phyloP scores from a whole-genome alignment of 2,329 filamentous ascomycete genomes.

The Fusarium succisae region DNA sequence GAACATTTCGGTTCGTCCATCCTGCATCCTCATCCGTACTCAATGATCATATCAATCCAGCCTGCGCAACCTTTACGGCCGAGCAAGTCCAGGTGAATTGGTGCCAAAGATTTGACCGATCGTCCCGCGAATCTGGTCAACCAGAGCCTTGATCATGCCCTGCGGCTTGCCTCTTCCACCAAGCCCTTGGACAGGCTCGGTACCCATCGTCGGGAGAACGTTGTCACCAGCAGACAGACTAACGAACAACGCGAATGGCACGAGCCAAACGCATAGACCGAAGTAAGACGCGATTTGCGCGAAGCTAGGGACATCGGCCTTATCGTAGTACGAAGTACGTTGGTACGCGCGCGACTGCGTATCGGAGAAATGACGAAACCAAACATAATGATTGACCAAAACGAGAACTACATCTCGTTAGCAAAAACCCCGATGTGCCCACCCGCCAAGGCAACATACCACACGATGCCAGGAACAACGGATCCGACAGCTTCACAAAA shows the following conservation, averaged over 20 bases:
- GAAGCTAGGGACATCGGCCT: constrained; percentile 77
- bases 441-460: constrained; percentile 57
- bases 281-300: constrained; percentile 97
- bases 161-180: constrained; percentile 64
- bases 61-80: constrained; percentile 24
- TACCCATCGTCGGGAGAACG: constrained; percentile 90
- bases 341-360: constrained; percentile 67
- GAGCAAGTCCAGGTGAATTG: constrained; percentile 34
- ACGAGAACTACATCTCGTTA: constrained; percentile 71
- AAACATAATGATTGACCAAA: constrained; percentile 89
- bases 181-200: constrained; percentile 59
- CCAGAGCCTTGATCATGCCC: constrained; percentile 72
- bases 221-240: constrained; percentile 95
- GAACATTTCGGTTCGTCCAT: background rate
- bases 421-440: background rate
- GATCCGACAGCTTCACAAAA: constrained; percentile 86
- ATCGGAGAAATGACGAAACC: constrained; percentile 91
- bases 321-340: constrained; percentile 70
- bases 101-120: constrained; percentile 58
- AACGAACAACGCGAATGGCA: constrained; percentile 95
- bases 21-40: background rate
- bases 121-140: constrained; percentile 64
- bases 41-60: background rate
- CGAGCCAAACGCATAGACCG: constrained; percentile 94
- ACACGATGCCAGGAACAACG: constrained; percentile 85